Conservation (phyloP, 768 basidiomycete genomes). For the Mycena maculata region DNA sequence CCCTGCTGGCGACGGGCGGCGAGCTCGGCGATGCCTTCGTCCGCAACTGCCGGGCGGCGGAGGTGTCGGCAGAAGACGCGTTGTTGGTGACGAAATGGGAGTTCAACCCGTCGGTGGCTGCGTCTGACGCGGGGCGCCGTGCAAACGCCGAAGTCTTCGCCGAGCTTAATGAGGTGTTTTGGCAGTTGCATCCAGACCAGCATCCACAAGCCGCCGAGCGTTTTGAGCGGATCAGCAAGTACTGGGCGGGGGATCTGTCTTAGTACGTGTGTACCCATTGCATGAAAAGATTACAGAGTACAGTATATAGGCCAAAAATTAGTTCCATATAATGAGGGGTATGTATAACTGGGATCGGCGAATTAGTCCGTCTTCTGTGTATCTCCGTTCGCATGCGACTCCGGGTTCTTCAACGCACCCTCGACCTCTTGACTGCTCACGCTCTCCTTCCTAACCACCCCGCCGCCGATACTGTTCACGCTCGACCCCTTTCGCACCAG, state of each 20-base stretch:
- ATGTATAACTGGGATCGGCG: too few species aligned
- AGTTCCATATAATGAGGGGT: too few species aligned
- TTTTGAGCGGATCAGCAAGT: neutral
- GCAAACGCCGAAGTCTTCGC: conserved; percentile 3
- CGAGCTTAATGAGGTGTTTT: conserved; percentile 8
- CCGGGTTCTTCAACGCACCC: conserved; percentile 20
- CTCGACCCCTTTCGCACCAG: conserved; percentile 15
- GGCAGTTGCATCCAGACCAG: neutral
- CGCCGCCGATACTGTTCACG: conserved; percentile 23
- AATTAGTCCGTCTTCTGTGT: neutral
- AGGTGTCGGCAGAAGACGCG: neutral
- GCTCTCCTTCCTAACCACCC: conserved; percentile 5
- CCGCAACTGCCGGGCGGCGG: neutral
- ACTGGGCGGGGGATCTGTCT: neutral
- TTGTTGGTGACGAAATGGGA: conserved; percentile 8
- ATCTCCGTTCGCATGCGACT: neutral
- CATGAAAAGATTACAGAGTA: too few species aligned
- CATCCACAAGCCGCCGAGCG: neutral
- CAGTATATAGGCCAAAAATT: too few species aligned
- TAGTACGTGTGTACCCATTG: too few species aligned
- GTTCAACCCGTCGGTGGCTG: neutral
- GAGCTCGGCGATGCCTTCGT: conserved; percentile 4
- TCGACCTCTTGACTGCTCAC: conserved; percentile 26
- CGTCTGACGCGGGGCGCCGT: neutral
- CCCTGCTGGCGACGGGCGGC: conserved; percentile 2